A percentile compares a stretch with the other conserved stretches of the same genome.
phyloP scores from a whole-genome alignment of 208 protist species.

The Leishmania martiniquensis region DNA sequence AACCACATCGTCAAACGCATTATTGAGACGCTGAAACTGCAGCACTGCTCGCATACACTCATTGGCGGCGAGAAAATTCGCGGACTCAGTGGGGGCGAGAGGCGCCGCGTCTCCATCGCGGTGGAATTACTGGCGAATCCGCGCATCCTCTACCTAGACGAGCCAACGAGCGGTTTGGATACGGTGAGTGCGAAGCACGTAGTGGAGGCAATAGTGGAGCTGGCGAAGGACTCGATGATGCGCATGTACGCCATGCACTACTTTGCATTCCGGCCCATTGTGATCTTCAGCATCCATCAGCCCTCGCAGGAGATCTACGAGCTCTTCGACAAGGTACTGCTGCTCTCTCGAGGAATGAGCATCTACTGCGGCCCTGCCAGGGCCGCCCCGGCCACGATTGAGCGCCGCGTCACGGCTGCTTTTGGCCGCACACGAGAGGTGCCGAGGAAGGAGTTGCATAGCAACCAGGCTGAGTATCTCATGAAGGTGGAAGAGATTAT shows the following conservation, averaged over 20 bases:
- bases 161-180: conserved; percentile 92
- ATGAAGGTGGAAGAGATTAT: conserved; percentile 88
- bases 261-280: conserved; percentile 87
- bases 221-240: conserved; percentile 87
- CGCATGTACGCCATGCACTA: conserved; percentile 80
- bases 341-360: conserved; percentile 82
- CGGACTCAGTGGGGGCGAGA: conserved; percentile 93
- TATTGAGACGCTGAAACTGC: conserved; percentile 67
- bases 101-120: conserved; percentile 90
- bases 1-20: conserved; percentile 65
- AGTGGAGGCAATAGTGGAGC: conserved; percentile 79
- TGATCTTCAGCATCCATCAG: conserved; percentile 94
- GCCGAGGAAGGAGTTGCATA: conserved; percentile 43
- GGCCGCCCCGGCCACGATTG: conserved; percentile 56
- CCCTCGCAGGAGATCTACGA: conserved; percentile 89
- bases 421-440: conserved; percentile 49
- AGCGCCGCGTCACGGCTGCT: conserved; percentile 51
- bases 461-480: conserved; percentile 86
- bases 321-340: conserved; percentile 88
- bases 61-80: conserved; percentile 71
- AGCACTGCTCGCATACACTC: conserved; percentile 79
- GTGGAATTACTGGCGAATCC: conserved; percentile 92
- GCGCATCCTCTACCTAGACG: conserved; percentile 92
- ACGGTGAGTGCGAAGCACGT: conserved; percentile 80
- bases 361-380: conserved; percentile 86